Conservation (phyloP, 2,329 filamentous ascomycete genomes). For the Nemania sp. region DNA sequence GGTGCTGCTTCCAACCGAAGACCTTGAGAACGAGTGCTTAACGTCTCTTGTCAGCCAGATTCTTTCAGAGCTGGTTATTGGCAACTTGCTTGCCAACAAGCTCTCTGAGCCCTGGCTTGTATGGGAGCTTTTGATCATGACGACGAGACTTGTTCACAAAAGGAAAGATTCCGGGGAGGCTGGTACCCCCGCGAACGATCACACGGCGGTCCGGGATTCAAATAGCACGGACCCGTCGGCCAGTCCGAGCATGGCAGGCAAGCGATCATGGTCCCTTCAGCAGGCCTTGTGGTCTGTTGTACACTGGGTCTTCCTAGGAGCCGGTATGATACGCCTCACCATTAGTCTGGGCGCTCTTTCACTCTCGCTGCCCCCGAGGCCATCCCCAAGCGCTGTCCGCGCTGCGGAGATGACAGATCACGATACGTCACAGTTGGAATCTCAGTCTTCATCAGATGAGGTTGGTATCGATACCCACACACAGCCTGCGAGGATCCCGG, state of each 20-base stretch:
- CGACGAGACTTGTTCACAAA: constrained; percentile 50
- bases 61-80: constrained; percentile 85
- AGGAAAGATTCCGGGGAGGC: constrained; percentile 25
- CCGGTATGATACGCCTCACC: constrained; percentile 67
- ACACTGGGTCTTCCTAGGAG: constrained; percentile 58
- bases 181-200: constrained; percentile 9
- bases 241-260: constrained; percentile 13
- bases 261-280: constrained; percentile 46
- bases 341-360: constrained; percentile 67
- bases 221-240: constrained; percentile 2
- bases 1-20: constrained; percentile 86
- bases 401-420: constrained; percentile 34
- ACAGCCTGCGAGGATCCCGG: constrained; percentile 55
- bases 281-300: constrained; percentile 59
- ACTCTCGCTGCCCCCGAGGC: constrained; percentile 65
- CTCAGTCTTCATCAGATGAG: constrained; percentile 25
- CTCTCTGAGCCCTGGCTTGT: constrained; percentile 86
- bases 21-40: constrained; percentile 85
- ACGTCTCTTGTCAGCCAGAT: constrained; percentile 84
- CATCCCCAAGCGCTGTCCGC: constrained; percentile 29
- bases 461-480: constrained; percentile 10
- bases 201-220: constrained; percentile 9
- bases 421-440: constrained; percentile 30
- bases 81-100: constrained; percentile 77
- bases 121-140: constrained; percentile 80